A percentile compares a stretch with the other conserved stretches of the same genome.
Conservation (phyloP, 805 yeast genomes). For the Metschnikowia baotianmanensis region DNA sequence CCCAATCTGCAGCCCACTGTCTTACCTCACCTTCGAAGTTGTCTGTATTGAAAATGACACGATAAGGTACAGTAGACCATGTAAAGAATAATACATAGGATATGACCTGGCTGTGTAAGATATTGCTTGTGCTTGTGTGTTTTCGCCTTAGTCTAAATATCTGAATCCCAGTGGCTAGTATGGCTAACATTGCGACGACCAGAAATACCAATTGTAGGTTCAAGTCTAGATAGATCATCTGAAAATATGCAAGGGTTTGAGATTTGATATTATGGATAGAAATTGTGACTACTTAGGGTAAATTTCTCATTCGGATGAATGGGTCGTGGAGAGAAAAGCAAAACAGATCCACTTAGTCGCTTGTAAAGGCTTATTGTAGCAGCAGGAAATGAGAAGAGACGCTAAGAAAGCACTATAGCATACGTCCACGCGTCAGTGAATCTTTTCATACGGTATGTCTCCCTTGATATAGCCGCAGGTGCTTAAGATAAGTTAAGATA, state of each 20-base stretch:
- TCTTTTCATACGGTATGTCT: too few species aligned
- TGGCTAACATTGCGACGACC: slow-evolving; percentile 1
- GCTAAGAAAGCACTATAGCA: too few species aligned
- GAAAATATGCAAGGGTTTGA: background rate
- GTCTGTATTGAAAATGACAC: background rate
- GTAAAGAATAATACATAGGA: background rate
- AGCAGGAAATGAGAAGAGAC: too few species aligned
- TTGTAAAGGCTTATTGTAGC: too few species aligned
- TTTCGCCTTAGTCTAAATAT: background rate
- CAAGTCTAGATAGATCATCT: slow-evolving; percentile 2
- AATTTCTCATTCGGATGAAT: too few species aligned
- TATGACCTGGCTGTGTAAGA: background rate
- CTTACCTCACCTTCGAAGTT: slow-evolving; percentile 4
- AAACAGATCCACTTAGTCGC: too few species aligned
- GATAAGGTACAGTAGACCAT: slow-evolving; percentile 5
- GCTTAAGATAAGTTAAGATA: too few species aligned
- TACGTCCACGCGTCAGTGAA: too few species aligned
- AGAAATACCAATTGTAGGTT: slow-evolving; percentile 1
- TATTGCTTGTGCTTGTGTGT: background rate
- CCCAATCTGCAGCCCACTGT: slow-evolving; percentile 6
- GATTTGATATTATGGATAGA: background rate
- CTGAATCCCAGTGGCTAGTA: background rate
- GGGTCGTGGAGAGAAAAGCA: too few species aligned
- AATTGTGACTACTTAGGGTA: background rate
- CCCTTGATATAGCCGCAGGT: too few species aligned